A percentile compares a stretch with the other conserved stretches of the same genome.
Conservation (phyloP, 106 monocot genomes). For the Phalaenopsis aphrodite region DNA sequence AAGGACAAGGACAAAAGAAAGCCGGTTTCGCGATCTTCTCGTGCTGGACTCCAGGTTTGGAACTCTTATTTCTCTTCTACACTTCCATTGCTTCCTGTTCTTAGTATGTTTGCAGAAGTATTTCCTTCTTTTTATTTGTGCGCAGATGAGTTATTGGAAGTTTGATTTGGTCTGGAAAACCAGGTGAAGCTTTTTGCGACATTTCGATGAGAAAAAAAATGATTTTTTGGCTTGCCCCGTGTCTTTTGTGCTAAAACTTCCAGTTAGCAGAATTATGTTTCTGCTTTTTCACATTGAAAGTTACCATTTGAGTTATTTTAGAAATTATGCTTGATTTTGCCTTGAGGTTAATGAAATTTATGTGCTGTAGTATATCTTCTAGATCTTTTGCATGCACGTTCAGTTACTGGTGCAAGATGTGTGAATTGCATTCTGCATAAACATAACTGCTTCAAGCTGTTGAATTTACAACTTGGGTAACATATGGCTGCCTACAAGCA, state of each 20-base stretch:
- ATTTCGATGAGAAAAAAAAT: background rate
- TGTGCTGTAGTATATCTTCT: background rate
- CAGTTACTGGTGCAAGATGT: too few relatives aligned
- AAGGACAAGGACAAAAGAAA: constrained; percentile 61
- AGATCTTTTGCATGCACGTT: background rate
- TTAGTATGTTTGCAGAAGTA: background rate
- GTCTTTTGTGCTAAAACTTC: background rate
- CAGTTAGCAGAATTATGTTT: background rate
- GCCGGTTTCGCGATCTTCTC: constrained; percentile 50
- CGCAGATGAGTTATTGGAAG: too few relatives aligned
- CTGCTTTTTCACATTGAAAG: too few relatives aligned
- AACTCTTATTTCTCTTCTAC: background rate
- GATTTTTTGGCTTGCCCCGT: background rate
- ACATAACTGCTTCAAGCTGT: too few relatives aligned
- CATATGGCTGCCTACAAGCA: too few relatives aligned
- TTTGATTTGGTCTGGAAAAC: too few relatives aligned
- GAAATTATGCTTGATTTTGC: background rate
- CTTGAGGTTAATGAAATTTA: background rate
- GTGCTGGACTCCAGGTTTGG: constrained; percentile 53
- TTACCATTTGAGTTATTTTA: too few relatives aligned
- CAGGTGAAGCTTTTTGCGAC: background rate
- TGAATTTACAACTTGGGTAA: too few relatives aligned
- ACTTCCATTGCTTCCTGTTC: background rate
- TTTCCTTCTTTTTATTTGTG: background rate
- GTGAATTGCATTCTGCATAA: too few relatives aligned